phyloP scores from a whole-genome alignment of 345 rosid genomes.

The Gossypium arboreum region DNA sequence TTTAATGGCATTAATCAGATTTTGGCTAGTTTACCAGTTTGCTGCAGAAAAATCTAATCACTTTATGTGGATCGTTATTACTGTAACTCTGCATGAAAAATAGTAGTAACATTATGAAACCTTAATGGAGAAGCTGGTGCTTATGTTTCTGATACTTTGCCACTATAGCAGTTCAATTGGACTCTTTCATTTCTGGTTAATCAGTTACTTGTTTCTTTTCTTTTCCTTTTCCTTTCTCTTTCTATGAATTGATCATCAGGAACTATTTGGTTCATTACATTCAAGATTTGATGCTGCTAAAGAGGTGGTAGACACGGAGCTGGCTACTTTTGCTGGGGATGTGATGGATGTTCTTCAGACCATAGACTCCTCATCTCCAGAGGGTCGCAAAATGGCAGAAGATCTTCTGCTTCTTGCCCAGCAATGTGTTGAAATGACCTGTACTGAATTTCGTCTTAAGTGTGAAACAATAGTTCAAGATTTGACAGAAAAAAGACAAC shows the following conservation, averaged over 20 bases:
- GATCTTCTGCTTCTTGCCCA: constrained; percentile 53
- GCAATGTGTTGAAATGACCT: constrained; percentile 54
- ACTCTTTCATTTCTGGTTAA: neutral
- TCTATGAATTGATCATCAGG: constrained; percentile 39
- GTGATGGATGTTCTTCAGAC: constrained; percentile 51
- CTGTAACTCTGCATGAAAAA: constrained; percentile 3
- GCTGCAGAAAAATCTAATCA: neutral
- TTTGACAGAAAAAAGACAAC: constrained; percentile 62
- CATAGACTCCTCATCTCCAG: constrained; percentile 45
- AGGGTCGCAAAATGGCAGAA: constrained; percentile 52
- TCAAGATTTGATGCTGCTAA: constrained; percentile 74
- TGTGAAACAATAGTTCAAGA: constrained; percentile 71
- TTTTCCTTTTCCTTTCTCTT: neutral
- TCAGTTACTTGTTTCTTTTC: neutral
- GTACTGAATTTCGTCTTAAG: constrained; percentile 52
- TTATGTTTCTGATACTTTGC: neutral
- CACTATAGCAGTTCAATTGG: neutral
- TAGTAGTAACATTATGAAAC: neutral
- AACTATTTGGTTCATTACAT: constrained; percentile 59
- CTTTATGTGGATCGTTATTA: neutral
- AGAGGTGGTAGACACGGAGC: constrained; percentile 55
- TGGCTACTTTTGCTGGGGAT: constrained; percentile 51
- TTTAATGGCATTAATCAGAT: neutral
- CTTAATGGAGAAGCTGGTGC: neutral
- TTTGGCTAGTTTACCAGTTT: constrained; percentile 7